Conservation (phyloP, 108 stramenopile species). For the Fragilariopsis cylindrus region DNA sequence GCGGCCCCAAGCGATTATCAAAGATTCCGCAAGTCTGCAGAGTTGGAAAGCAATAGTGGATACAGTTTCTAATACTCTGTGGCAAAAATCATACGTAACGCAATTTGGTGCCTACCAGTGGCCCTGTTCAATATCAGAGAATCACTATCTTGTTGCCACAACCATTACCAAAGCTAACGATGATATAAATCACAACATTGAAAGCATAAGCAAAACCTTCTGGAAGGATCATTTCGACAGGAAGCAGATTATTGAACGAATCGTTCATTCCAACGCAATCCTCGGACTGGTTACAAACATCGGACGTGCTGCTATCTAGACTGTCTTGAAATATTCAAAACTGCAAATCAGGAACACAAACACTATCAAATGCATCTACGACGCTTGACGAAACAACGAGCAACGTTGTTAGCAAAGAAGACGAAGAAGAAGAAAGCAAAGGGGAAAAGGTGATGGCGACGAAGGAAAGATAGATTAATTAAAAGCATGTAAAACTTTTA, state of each 20-base stretch:
- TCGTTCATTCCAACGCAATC: constrained; percentile 16
- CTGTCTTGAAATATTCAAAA: constrained; percentile 15
- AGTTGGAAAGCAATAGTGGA: constrained; percentile 5
- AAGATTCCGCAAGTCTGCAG: constrained; percentile 4
- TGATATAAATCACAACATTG: background rate
- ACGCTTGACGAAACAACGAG: background rate
- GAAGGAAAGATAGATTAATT: no score
- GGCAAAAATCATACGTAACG: constrained; percentile 12
- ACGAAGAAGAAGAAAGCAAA: background rate
- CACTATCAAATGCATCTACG: constrained; percentile 15
- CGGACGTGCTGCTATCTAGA: constrained; percentile 16
- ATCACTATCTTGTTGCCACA: background rate
- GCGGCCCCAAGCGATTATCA: background rate
- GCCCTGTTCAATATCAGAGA: background rate
- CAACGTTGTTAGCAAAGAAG: background rate
- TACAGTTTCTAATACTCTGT: constrained; percentile 1
- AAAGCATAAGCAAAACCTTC: background rate
- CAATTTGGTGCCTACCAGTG: constrained; percentile 9
- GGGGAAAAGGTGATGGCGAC: background rate
- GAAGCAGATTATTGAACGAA: constrained; percentile 9
- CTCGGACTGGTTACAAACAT: constrained; percentile 12
- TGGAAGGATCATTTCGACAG: constrained; percentile 6
- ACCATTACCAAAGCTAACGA: background rate
- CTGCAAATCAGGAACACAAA: constrained; percentile 8
- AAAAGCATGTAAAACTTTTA: no score